phyloP scores from a whole-genome alignment of 345 rosid species.

The Brassica carinata region DNA sequence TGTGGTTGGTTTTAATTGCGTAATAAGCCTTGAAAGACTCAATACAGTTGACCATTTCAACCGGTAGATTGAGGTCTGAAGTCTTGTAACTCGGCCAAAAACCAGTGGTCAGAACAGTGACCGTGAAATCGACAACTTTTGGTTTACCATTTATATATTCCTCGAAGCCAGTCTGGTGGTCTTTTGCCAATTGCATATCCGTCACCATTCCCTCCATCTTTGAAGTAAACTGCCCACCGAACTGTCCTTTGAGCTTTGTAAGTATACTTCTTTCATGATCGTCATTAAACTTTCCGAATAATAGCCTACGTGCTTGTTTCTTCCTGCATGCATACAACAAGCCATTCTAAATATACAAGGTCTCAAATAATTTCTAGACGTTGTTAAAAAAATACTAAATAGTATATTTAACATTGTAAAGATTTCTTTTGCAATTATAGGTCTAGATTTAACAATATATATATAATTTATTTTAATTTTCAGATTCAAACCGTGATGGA shows the following conservation, averaged over 20 bases:
- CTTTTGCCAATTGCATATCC: constrained; percentile 74
- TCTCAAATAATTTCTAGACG: too few relatives aligned
- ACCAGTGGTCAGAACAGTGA: constrained; percentile 79
- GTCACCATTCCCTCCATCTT: constrained; percentile 79
- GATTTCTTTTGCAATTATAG: too few relatives aligned
- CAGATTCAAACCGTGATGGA: too few relatives aligned
- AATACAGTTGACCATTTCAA: constrained; percentile 66
- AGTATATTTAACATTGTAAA: too few relatives aligned
- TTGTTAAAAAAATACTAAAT: too few relatives aligned
- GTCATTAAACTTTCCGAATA: constrained; percentile 55
- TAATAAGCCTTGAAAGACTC: constrained; percentile 54
- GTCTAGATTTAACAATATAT: too few relatives aligned
- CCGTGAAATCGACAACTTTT: constrained; percentile 62
- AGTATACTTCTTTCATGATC: constrained; percentile 66
- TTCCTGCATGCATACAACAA: constrained; percentile 45
- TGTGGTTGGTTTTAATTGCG: constrained; percentile 42
- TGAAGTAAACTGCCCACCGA: constrained; percentile 61
- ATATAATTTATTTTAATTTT: too few relatives aligned
- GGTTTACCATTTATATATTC: constrained; percentile 48
- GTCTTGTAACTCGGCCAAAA: constrained; percentile 88
- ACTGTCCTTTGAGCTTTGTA: constrained; percentile 58
- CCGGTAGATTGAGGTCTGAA: constrained; percentile 67
- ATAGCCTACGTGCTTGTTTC: constrained; percentile 61
- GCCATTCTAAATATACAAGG: neutral
- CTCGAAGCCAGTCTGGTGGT: constrained; percentile 55